Base-by-base conservation (phyloP, 2,329 filamentous ascomycete species). In the Ustulina deusta region DNA sequence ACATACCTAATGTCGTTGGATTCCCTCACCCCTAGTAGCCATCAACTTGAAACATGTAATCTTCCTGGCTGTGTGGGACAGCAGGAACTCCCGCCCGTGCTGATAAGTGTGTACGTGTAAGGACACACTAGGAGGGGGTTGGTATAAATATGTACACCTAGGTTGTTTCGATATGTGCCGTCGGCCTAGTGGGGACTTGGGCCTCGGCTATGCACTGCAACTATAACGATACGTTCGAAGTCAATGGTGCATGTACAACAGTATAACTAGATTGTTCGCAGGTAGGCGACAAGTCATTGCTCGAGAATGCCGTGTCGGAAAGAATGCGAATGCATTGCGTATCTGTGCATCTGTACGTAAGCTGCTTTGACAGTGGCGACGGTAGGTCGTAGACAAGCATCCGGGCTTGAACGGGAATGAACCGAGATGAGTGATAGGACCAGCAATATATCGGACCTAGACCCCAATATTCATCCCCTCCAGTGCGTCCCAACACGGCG, bases 401-500 rank as follows among this genome's bases (percentile, higher is more conserved):
- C 25, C 29, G 25, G 10, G 15, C 13, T 17, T 6, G 17, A n/a
- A n/a, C n/a, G n/a, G n/a, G 25, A 3, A 20, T 32, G 32, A 20
- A 36, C n/a, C 27, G 40, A 40, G 20, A 22, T 20, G 46, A 42
- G 20, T 15, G 6, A 60, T 60, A 49, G 22, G 42, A 49, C 34
- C 20, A 27, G 22, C 34, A 20, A 52, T 17, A 56, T 27, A 11
- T 11, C 49, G 32, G 38, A 40, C 36, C 52, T 38, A 15, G 34
- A 27, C 34, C 32, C n/a, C 36, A 42, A 56, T 44, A 29, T 20
- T 52, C 17, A 27, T 52, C 22, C 15, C 32, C 48, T 20, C 36
- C 40, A 57, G 51, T 22, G 58, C 20, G 60, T 61, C 38, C 59
- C 15, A 60, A 10, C 17, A 6, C 36, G 32, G 51, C 60, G 67